A percentile compares a stretch with the other conserved stretches of the same genome.
These are phyloP conservation scores for Mucor indicus DNA, from an alignment of 371 early-diverging fungal species.

Conservation along the genomic window DNA sequence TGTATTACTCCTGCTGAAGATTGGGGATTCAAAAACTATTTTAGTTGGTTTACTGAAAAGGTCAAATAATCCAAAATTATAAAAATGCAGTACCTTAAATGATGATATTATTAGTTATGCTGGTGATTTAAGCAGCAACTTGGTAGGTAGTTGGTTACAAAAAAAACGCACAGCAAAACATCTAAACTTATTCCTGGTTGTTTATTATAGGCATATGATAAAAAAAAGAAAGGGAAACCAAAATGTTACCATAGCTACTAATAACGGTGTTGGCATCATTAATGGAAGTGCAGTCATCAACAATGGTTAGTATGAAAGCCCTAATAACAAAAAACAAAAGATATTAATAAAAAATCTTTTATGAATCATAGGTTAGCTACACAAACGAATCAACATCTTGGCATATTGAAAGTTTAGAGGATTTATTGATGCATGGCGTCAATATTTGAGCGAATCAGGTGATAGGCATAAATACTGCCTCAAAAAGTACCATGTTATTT, in stretches of 20 bases:
- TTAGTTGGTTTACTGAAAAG: neutral
- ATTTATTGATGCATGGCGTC: constrained; percentile 1
- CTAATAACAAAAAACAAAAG: constrained; percentile 1
- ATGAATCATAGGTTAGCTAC: constrained; percentile 2
- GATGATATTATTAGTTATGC: constrained; percentile 2
- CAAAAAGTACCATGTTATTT: constrained; percentile 7
- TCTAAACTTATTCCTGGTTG: neutral
- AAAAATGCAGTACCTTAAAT: neutral
- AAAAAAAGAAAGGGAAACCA: constrained; percentile 5
- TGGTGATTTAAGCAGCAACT: constrained; percentile 1
- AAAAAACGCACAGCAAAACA: neutral
- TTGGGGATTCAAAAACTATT: constrained; percentile 5
- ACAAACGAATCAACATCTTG: constrained; percentile 5
- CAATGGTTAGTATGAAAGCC: constrained; percentile 5
- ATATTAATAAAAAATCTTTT: neutral
- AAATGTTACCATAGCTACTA: neutral
- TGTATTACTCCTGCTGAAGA: constrained; percentile 1
- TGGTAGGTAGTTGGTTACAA: neutral
- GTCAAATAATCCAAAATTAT: neutral
- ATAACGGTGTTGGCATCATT: neutral
- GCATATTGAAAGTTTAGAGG: constrained; percentile 1
- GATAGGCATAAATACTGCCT: constrained; percentile 8
- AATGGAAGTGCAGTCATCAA: constrained; percentile 4
- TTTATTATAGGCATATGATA: neutral
- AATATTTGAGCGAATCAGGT: constrained; percentile 1